Conservation (phyloP, 1,284 basidiomycete genomes). For the Moniliella sp. region DNA sequence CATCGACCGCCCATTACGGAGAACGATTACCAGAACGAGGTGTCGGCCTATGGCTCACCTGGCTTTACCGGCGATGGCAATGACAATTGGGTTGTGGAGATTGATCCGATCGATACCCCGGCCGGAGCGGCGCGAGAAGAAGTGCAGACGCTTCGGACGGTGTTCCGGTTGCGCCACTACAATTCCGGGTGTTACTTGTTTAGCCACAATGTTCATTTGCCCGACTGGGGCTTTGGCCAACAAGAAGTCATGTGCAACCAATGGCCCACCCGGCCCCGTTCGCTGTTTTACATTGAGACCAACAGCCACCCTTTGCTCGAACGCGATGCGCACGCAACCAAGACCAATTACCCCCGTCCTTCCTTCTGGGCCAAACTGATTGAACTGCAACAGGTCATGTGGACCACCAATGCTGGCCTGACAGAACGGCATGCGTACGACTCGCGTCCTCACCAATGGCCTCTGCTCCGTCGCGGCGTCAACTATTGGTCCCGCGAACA, state of each 20-base stretch:
- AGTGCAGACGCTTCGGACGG: slow-evolving; percentile 56
- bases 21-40: slow-evolving; percentile 96
- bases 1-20: slow-evolving; percentile 77
- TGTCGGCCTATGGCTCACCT: slow-evolving; percentile 73
- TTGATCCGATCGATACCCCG: slow-evolving; percentile 50
- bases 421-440: slow-evolving; percentile 87
- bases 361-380: slow-evolving; percentile 72
- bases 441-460: slow-evolving; percentile 74
- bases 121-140: too few relatives aligned
- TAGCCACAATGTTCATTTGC: slow-evolving; percentile 88
- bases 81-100: slow-evolving; percentile 85
- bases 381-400: slow-evolving; percentile 87
- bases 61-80: slow-evolving; percentile 71
- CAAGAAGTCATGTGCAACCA: slow-evolving; percentile 94
- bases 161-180: slow-evolving; percentile 63
- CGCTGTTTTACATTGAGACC: slow-evolving; percentile 85
- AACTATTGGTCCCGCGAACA: slow-evolving; percentile 92
- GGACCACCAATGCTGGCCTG: slow-evolving; percentile 79
- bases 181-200: slow-evolving; percentile 86
- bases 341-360: slow-evolving; percentile 65
- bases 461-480: slow-evolving; percentile 68
- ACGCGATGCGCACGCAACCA: not conserved
- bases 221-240: slow-evolving; percentile 92
- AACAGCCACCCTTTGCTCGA: slow-evolving; percentile 44
- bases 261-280: slow-evolving; percentile 71